Base-by-base conservation (phyloP, 1,284 basidiomycete genomes). In the Ganoderma sinense region DNA sequence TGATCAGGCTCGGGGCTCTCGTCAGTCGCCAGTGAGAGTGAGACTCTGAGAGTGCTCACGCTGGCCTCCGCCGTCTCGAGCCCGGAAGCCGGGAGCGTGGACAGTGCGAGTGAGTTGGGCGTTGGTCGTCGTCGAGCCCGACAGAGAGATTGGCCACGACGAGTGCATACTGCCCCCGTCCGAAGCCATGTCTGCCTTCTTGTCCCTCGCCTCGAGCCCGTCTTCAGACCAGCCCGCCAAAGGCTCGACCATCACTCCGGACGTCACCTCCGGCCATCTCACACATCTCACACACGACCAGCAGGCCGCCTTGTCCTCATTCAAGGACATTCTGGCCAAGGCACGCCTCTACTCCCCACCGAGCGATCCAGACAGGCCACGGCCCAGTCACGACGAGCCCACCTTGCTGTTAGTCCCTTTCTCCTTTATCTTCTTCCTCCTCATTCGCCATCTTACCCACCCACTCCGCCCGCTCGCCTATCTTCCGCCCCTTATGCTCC, bases 301-400 rank as follows among this genome's bases (percentile, higher is more conserved):
- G 72, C 78, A 86, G 71, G 78, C 82, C 48, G 81, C 85, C 14
- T 80, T 93, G 33, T 76, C 78, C 1, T 74, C 77, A 0, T 92
- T 93, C 83, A 91, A 88, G 77, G 74, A 80, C 13, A 82, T 81
- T 59, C 82, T 94, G 10, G 74, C 73, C 8, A 81, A 83, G 26
- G 84, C 84, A 2, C 80, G 82, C 26, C 83, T 92, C 48, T 93
- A 91, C 77, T 82, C 73, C 5, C 84, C 86, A 68, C 10, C 69
- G 11, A 62, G 23, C 39, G 59, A 69, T 48, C 67, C 67, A 61
- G 65, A 65, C 41, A 65, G 61, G 26, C 64, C 74, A 36, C 78
- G 76, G 18, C 82, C 89, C 4, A 89, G 89, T 16, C 89, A 90
- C 73, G 88, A 91, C 68, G 92, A 94, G 65, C 77, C 85, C 4